phyloP scores from a whole-genome alignment of 2,329 filamentous ascomycete genomes.

The Aspergillus thermomutatus region DNA sequence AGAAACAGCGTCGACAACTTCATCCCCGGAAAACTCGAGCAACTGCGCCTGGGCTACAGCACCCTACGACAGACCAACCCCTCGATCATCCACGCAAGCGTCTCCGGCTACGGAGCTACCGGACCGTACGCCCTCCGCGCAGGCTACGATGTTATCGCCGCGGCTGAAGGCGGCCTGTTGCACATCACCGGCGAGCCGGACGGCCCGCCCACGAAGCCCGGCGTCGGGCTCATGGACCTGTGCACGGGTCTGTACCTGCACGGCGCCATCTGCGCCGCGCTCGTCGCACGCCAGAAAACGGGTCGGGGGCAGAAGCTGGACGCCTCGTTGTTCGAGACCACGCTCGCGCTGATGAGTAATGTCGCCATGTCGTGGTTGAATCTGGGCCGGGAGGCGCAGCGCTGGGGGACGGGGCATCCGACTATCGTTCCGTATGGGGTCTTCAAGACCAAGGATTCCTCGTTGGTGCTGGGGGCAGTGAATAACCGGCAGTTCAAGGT shows the following conservation, averaged over 20 bases:
- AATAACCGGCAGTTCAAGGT: constrained; percentile 68
- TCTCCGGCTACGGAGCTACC: constrained; percentile 42
- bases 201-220: constrained; percentile 40
- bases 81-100: constrained; percentile 41
- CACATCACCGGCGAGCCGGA: constrained; percentile 44
- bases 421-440: constrained; percentile 48
- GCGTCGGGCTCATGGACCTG: constrained; percentile 45
- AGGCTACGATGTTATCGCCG: constrained; percentile 47
- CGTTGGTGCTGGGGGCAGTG: constrained; percentile 67
- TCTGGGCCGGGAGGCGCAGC: constrained; percentile 38
- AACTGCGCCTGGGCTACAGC: constrained; percentile 42
- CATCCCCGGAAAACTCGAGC: constrained; percentile 41
- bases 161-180: constrained; percentile 43
- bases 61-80: constrained; percentile 35
- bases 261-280: constrained; percentile 43
- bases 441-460: constrained; percentile 67
- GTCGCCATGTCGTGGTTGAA: constrained; percentile 42
- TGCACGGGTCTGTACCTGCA: constrained; percentile 46
- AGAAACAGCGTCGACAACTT: constrained; percentile 39
- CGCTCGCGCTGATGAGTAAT: constrained; percentile 41
- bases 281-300: constrained; percentile 36
- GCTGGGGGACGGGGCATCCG: constrained; percentile 47
- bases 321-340: constrained; percentile 45
- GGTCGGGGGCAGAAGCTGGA: constrained; percentile 45
- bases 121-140: constrained; percentile 43